Base-by-base conservation (phyloP, 352 stramenopile genomes). In the Globisporangium spinosum region DNA sequence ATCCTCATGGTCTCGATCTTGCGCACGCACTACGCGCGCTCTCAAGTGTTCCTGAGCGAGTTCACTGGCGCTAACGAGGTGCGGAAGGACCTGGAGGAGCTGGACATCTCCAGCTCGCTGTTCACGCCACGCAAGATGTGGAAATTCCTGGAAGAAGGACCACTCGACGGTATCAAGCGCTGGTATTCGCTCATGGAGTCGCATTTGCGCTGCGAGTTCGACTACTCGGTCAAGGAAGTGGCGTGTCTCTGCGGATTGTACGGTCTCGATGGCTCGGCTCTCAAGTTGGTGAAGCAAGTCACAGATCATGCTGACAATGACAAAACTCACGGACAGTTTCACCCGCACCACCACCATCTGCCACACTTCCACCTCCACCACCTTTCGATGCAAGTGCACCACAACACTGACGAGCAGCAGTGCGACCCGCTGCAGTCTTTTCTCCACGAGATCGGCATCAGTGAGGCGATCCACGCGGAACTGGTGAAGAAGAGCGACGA, bases 131-230 rank as follows among this genome's bases (percentile, higher is more conserved):
- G 83, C 23, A 94, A 91, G 70, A 59, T 93, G 43, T 94, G 86
- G 86, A 89, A 89, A 64, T 73, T 77, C 22, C 68, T 87, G 47
- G 78, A 76, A 13, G 72, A 90, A 34, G 78, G 70, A 25, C 86
- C 86, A n/a, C 68, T 94, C 20, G 83, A 91, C 70, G 86, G 86
- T 25, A 68, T 93, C 7, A 85, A 89, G 32, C 77, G 80, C 0
- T 94, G 86, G 86, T 91, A 90, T 69, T 78, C 83, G n/a, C 73
- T 91, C 15, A 94, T 91, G 43, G 86, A 94, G 73, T 91, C 86
- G 15, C 86, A 94, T 60, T 70, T 94, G 51, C 79, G 82, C 34
- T 90, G 80, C 38, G 86, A 93, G 58, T 91, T 93, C 54, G 83
- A 93, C 61, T 91, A 92, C 59, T 90, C 85, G 23, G 80, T 93